Evolutionary conservation across 371 early-diverging fungal species (phyloP).

Genomic region (Entomophthora muscae): DNA sequence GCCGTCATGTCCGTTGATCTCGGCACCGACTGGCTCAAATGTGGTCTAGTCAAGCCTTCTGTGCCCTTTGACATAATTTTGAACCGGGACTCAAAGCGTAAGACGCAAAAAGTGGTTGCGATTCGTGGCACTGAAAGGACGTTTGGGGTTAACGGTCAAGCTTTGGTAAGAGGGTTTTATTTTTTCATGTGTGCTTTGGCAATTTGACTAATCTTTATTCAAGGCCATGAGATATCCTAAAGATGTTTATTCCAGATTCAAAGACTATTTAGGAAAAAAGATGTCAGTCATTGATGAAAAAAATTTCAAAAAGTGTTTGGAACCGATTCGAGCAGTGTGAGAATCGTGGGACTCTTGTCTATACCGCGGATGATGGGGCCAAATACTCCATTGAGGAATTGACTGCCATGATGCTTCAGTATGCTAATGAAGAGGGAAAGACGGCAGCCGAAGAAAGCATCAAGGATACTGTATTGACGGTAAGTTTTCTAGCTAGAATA

Average conservation of each 20-base stretch:
- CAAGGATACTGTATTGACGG: conserved; percentile 78
- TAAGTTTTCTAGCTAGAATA: conserved; percentile 17
- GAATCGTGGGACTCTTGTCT: conserved; percentile 36
- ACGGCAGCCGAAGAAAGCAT: conserved; percentile 55
- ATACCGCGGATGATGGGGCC: conserved; percentile 25
- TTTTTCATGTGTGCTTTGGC: neutral
- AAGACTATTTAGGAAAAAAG: conserved; percentile 49
- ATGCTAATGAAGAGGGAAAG: conserved; percentile 70
- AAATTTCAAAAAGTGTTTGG: conserved; percentile 44
- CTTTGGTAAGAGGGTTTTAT: conserved; percentile 33
- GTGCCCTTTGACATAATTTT: conserved; percentile 82
- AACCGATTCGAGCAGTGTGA: conserved; percentile 53
- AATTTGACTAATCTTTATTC: neutral
- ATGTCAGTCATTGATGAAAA: neutral
- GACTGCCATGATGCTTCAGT: conserved; percentile 81
- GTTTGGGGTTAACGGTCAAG: conserved; percentile 76
- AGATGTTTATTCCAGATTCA: conserved; percentile 59
- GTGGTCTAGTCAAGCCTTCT: conserved; percentile 80
- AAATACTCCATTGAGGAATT: conserved; percentile 64
- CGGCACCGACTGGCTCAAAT: conserved; percentile 92
- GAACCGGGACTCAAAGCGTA: conserved; percentile 87
- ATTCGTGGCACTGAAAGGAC: conserved; percentile 61
- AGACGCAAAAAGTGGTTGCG: conserved; percentile 68
- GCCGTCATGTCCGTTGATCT: conserved; percentile 90
- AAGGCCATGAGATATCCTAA: conserved; percentile 78